Evolutionary conservation across 2,329 filamentous ascomycete species (phyloP).

Genomic region (Ophiostoma tasmaniense): DNA sequence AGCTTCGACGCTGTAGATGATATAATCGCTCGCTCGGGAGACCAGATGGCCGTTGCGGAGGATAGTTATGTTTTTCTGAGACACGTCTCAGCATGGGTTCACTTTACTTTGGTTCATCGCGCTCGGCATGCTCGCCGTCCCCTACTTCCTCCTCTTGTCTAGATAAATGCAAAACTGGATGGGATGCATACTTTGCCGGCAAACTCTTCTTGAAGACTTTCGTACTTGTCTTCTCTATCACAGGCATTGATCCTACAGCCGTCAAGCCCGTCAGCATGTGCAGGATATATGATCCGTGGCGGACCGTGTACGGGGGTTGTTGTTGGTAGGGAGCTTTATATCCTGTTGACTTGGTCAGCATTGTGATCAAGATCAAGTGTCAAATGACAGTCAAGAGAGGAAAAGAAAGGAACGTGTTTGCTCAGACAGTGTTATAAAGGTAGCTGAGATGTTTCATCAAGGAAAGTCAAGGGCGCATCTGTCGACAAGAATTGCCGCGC

Average conservation of each 20-base stretch:
- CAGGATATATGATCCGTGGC: not conserved
- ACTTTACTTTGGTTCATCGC: not conserved
- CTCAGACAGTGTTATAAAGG: conserved; percentile 87
- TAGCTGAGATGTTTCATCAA: conserved; percentile 99
- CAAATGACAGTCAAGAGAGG: not conserved
- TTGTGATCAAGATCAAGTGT: not conserved
- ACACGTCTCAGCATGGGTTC: conserved; percentile 39
- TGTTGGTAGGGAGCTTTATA: not conserved
- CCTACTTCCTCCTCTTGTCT: conserved; percentile 19
- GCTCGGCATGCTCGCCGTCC: too few relatives aligned
- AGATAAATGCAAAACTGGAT: conserved; percentile 23
- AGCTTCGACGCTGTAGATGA: conserved; percentile 97
- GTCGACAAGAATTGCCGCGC: conserved; percentile 67
- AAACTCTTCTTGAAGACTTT: conserved; percentile 73
- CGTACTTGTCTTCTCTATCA: conserved; percentile 83
- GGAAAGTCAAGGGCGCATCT: conserved; percentile 58
- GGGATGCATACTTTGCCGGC: conserved; percentile 63
- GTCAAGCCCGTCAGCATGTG: not conserved
- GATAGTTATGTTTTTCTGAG: conserved; percentile 76
- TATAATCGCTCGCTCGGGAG: conserved; percentile 93
- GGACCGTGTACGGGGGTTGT: not conserved
- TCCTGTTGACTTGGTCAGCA: not conserved
- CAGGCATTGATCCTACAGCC: conserved; percentile 78
- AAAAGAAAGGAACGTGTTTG: conserved; percentile 18
- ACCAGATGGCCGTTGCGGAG: conserved; percentile 92